Evolutionary conservation across 768 basidiomycete species (phyloP), one percentile per base, ranked within the genome.

Genomic region (Auriculariales sp.): DNA sequence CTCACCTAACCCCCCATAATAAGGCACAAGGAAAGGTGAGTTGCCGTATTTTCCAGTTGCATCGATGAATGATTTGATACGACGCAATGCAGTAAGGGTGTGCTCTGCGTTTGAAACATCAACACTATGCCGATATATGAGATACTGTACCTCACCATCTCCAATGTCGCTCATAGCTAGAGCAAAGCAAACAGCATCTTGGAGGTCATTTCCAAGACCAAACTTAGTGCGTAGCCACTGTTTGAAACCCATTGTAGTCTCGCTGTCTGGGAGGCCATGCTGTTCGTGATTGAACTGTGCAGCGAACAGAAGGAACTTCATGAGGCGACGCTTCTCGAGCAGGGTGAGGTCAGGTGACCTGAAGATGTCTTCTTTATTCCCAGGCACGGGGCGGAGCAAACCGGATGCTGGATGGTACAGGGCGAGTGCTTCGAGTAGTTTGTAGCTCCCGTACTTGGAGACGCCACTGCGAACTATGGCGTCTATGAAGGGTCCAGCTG

Each of bases 1-100:
- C 59, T 97, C 94, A 3, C 94, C 94, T 0, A 83, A 71, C 17
- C 91, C 88, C 15, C 94, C 94, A 61, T 95, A 97, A 56, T 95
- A 90, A 0, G 90, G 90, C n/a, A 98, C 71, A 14, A 98, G 75
- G 66, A 91, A 97, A 1, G 92, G 79, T 0, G 79, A 79, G n/a
- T 64, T 73, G 62, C 93, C 93, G 58, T 95, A 97, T 28, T 88
- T 73, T 2, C 93, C 92, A 15, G 78, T 65, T 0, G 91, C 88
- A 45, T 71, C 79, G 12, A 97, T 69, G 60, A 86, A 91, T 22
- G 70, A 65, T 5, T 80, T 77, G 10, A 92, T 66, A 5, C 92
- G 80, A n/a, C 64, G 62, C 6, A 98, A 64, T 2, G 84, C 77
- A 1, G 74, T 71, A 6, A 77, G 59, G 1, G 84, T 79, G 2